Evolutionary conservation across 2,329 filamentous ascomycete genomes (phyloP).

Genomic region (Chaetomiaceae sp.): DNA sequence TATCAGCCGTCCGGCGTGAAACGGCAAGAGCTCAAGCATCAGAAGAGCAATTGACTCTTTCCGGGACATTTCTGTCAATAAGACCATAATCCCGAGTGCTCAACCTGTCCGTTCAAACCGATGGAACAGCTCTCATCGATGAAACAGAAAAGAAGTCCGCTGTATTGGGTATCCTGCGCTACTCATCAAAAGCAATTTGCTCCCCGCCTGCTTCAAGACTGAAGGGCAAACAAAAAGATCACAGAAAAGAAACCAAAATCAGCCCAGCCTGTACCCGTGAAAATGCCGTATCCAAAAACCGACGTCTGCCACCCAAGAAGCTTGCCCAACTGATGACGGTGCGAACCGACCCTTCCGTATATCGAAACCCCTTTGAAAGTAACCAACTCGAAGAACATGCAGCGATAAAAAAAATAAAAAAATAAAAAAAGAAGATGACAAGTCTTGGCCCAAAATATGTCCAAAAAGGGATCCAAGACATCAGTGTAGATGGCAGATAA

Average conservation of each 20-base stretch:
- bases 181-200: neutral
- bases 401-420: neutral
- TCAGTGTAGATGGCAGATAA: neutral
- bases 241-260: neutral
- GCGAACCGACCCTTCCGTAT: neutral
- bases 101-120: too few species aligned
- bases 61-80: too few species aligned
- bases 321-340: neutral
- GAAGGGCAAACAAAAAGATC: too few species aligned
- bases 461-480: neutral
- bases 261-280: neutral
- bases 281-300: too few species aligned
- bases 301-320: neutral
- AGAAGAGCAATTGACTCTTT: neutral
- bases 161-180: slow-evolving; percentile 7
- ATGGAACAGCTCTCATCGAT: too few species aligned
- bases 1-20: too few species aligned
- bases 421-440: neutral
- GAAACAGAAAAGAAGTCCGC: neutral
- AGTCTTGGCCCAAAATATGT: neutral
- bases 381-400: neutral
- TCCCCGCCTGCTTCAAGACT: neutral
- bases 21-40: too few species aligned
- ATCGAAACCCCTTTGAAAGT: neutral
- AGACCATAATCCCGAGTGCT: too few species aligned